Base-by-base conservation (phyloP, 2,329 filamentous ascomycete genomes). In the Cercospora canescens region DNA sequence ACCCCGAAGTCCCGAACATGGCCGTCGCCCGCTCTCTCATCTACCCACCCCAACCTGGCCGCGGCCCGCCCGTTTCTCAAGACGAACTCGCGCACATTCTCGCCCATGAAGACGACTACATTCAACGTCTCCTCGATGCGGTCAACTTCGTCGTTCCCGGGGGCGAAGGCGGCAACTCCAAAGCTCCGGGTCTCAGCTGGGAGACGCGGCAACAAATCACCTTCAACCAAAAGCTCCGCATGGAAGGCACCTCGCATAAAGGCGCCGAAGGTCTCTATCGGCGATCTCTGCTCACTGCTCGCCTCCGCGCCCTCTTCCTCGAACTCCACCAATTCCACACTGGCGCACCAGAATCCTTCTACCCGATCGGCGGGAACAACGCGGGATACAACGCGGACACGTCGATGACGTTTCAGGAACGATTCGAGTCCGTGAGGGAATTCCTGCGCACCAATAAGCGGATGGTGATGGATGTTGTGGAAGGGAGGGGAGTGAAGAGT, bases 381-480 rank as follows among this genome's bases (percentile, higher is more conserved):
- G 52, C 57, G 6, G 70, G 70, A 0, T 71, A 71, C 35, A 39
- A 62, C 1, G 60, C 66, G 4, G 70, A 70, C 37, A 62, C 52
- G 0, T 60, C 52, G 0, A 34, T 69, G 4, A 52, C 18, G 9
- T 70, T 70, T 24, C 59, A 64, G 1, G 60, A 70, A 34, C 57
- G 69, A 24, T 60, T 70, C 12, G 32, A 55, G n/a, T 26, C 30
- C 1, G 67, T 70, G 6, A 61, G 65, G 37, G 62, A 48, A 12
- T 63, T 66, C 8, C 45, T 70, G 45, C 24, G 26, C 1, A 18
- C 5, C 3, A 69, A 70, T 34, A 70, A 70, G 55, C 52, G 69
- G 1, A 62, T 70, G 9, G 70, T 69, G 11, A 71, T 70, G 68
- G 70, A 71, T 65, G 70, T 71, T 8, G 39, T 71, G 2, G 70